Evolutionary conservation across 116 monocot genomes (phyloP), one percentile per base, ranked within the genome.

Genomic region (Cymodocea nodosa): DNA sequence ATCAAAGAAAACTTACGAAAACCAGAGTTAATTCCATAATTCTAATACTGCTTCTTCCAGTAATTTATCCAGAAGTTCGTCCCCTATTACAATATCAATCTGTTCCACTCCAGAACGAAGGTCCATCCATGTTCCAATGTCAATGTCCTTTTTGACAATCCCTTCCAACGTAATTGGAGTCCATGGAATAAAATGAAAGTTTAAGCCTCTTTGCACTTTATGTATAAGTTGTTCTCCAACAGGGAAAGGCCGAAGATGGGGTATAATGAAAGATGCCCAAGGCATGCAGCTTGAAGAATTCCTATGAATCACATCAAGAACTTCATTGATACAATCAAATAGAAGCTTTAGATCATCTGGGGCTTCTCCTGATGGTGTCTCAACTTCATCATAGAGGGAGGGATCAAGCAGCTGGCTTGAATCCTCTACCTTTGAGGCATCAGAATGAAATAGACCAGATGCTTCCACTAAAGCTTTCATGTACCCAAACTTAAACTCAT

Each of bases 271-370:
- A 73, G 73, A 72, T 25, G 68, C 53, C 77, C 77, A 79, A 4
- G 84, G 78, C 20, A 56, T 59, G 75, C 39, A 73, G 51, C 56
- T 59, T 23, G 65, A 82, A 36, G 70, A 64, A 24, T 64, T 79
- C 49, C 76, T 59, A 44, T 71, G 64, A 6, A 82, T 83, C 59
- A 77, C 79, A 35, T 67, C 62, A 22, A 95, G 65, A 40, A 77
- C 83, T 81, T 95, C 85, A 37, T 64, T 66, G 20, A 84, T 72
- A 67, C 81, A 87, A 70, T 90, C 85, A 68, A 81, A 81, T n/a
- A 87, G 74, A 63, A 86, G 78, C 25, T 73, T 77, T 36, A 76
- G 63, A 61, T 87, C 80, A 56, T 83, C 83, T 54, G 61, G 66
- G 11, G 60, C 63, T 57, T 75, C 61, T 51, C 57, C 63, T 8